Evolutionary conservation across 257 asterid genomes (phyloP).

Genomic region (Nyctanthes arbortristis): DNA sequence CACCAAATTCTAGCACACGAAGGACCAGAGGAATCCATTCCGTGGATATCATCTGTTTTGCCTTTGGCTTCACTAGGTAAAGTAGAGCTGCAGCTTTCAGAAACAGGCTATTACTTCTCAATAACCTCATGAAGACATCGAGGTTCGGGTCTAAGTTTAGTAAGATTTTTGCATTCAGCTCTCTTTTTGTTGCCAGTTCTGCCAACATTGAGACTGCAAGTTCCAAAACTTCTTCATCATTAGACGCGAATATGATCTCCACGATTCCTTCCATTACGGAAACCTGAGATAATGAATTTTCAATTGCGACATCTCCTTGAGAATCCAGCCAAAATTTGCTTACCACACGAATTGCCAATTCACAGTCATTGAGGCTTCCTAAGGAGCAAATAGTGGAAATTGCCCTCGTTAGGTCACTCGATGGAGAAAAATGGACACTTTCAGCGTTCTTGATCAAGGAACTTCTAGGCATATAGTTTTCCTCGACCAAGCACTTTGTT

Average conservation of each 20-base stretch:
- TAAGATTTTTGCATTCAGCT: constrained; percentile 41
- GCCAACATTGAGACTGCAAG: constrained; percentile 71
- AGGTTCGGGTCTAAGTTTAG: constrained; percentile 69
- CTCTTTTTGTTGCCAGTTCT: constrained; percentile 56
- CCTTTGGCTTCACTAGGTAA: constrained; percentile 64
- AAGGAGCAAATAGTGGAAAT: constrained; percentile 56
- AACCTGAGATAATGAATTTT: constrained; percentile 41
- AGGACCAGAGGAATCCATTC: constrained; percentile 84
- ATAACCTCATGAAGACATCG: constrained; percentile 43
- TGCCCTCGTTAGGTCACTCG: constrained; percentile 39
- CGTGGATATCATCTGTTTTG: constrained; percentile 59
- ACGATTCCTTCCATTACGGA: constrained; percentile 59
- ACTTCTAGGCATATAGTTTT: constrained; percentile 20
- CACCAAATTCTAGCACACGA: constrained; percentile 79
- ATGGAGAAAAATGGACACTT: constrained; percentile 5
- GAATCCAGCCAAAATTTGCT: constrained; percentile 67
- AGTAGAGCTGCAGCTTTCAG: constrained; percentile 74
- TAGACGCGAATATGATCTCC: constrained; percentile 60
- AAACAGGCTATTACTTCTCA: constrained; percentile 67
- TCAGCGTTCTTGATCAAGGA: constrained; percentile 33
- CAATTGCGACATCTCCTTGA: constrained; percentile 35
- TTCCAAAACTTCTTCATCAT: constrained; percentile 69
- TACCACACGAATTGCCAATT: constrained; percentile 56
- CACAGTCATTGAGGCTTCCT: constrained; percentile 60
- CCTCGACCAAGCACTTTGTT: constrained; percentile 27